Conservation (phyloP, 768 basidiomycete genomes). For the Mycena floridula region DNA sequence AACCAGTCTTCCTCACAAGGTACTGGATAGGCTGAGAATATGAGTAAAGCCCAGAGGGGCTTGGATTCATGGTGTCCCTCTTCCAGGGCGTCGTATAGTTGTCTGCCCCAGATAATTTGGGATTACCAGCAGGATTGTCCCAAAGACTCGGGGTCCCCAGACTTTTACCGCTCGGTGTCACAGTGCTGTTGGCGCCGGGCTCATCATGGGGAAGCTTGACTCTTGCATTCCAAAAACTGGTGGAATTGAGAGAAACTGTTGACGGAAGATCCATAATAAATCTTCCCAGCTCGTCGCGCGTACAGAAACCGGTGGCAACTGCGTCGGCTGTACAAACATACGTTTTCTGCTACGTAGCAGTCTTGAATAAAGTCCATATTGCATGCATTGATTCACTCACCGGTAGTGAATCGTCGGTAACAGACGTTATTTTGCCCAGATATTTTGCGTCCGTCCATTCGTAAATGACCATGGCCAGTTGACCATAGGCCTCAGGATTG, state of each 20-base stretch:
- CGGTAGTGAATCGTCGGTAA: slow-evolving; percentile 48
- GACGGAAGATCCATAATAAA: slow-evolving; percentile 81
- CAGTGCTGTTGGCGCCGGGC: slow-evolving; percentile 15
- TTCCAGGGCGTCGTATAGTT: slow-evolving; percentile 48
- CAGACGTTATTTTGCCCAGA: slow-evolving; percentile 66
- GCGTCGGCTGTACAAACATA: slow-evolving; percentile 90
- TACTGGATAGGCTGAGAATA: slow-evolving; percentile 80
- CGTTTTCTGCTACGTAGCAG: slow-evolving; percentile 61
- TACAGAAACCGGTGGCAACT: slow-evolving; percentile 66
- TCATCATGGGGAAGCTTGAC: slow-evolving; percentile 50
- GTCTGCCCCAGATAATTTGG: slow-evolving; percentile 42
- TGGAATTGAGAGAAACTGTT: slow-evolving; percentile 56
- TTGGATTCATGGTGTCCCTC: slow-evolving; percentile 34
- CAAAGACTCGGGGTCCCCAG: slow-evolving; percentile 35
- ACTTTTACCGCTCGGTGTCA: slow-evolving; percentile 4
- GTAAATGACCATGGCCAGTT: slow-evolving; percentile 91
- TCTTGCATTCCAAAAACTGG: slow-evolving; percentile 85
- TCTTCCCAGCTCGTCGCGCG: slow-evolving; percentile 63
- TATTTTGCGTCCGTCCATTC: slow-evolving; percentile 89
- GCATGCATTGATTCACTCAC: slow-evolving; percentile 37
- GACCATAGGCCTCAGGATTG: slow-evolving; percentile 69
- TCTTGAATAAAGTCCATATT: slow-evolving; percentile 5
- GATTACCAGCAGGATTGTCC: slow-evolving; percentile 57
- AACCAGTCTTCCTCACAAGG: slow-evolving; percentile 79
- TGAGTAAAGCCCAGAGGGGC: slow-evolving; percentile 39